phyloP scores from a whole-genome alignment of 2,329 filamentous ascomycete genomes.

The Calonectria pseudoreteaudii region DNA sequence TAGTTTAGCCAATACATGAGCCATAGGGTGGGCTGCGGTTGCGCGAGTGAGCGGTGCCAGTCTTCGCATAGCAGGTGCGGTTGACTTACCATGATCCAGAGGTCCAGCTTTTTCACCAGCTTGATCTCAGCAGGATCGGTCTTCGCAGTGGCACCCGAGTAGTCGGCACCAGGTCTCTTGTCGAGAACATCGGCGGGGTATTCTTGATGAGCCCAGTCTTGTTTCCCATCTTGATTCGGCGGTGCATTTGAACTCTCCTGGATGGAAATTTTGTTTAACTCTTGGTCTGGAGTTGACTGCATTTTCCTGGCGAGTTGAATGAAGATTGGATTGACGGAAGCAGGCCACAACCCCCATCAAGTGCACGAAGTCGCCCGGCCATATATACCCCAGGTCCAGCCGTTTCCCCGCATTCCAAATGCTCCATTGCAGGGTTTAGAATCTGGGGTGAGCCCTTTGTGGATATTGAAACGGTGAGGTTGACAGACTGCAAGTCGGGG shows the following conservation, averaged over 20 bases:
- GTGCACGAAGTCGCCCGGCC: not conserved
- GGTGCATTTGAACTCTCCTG: not conserved
- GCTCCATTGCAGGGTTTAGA: not conserved
- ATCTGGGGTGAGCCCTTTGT: not conserved
- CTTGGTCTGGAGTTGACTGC: not conserved
- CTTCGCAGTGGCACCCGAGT: constrained; percentile 50
- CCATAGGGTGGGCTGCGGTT: constrained; percentile 42
- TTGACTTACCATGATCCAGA: constrained; percentile 45
- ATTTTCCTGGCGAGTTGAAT: not conserved
- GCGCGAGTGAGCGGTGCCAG: no score
- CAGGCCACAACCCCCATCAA: not conserved
- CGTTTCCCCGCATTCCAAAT: not conserved
- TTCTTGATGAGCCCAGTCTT: not conserved
- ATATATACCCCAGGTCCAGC: not conserved
- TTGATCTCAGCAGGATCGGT: constrained; percentile 48
- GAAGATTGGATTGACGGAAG: not conserved
- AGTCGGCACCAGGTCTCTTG: constrained; percentile 38
- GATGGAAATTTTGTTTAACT: not conserved
- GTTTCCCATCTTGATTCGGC: not conserved
- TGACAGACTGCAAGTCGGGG: not conserved
- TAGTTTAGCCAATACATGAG: constrained; percentile 56
- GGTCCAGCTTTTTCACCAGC: constrained; percentile 51
- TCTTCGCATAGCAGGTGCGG: no score
- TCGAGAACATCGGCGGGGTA: not conserved
- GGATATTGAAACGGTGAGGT: not conserved